Conservation (phyloP, 1,139 yeast genomes). For the Magnusiomyces magnusii region DNA sequence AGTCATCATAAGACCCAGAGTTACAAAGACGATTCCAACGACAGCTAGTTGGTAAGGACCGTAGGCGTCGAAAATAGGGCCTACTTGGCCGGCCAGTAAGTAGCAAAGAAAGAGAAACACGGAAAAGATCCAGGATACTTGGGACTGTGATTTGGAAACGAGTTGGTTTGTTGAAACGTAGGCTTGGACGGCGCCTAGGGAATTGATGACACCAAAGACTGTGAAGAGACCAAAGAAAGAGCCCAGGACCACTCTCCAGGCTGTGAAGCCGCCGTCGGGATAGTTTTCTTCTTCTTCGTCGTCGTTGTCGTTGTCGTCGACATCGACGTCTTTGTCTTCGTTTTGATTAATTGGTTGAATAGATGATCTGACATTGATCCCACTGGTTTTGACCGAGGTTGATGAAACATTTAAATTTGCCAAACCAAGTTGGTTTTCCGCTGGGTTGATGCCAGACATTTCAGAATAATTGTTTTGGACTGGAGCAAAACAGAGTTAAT, state of each 20-base stretch:
- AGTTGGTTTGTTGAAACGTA: constrained; percentile 53
- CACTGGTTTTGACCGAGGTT: too few relatives aligned
- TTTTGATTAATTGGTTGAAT: too few relatives aligned
- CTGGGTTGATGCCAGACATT: too few relatives aligned
- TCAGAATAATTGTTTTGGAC: too few relatives aligned
- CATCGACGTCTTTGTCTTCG: neutral
- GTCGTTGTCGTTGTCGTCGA: neutral
- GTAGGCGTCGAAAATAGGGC: constrained; percentile 52
- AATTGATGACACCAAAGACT: constrained; percentile 58
- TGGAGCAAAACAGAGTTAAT: too few relatives aligned
- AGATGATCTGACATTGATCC: too few relatives aligned
- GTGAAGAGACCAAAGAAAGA: constrained; percentile 56
- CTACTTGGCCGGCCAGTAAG: constrained; percentile 51
- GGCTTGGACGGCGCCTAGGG: constrained; percentile 64
- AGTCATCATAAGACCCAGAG: constrained; percentile 47
- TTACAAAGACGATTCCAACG: constrained; percentile 41
- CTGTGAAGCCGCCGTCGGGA: constrained; percentile 52
- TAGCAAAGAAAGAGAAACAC: constrained; percentile 49
- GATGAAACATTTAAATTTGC: too few relatives aligned
- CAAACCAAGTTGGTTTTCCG: too few relatives aligned
- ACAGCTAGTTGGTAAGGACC: constrained; percentile 48
- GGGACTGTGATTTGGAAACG: constrained; percentile 39
- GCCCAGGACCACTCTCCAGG: constrained; percentile 53
- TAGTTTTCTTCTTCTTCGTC: neutral
- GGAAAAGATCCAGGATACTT: constrained; percentile 63